Evolutionary conservation across 164 flowering plant species (phyloP).

Genomic region (Tinospora cordifolia): DNA sequence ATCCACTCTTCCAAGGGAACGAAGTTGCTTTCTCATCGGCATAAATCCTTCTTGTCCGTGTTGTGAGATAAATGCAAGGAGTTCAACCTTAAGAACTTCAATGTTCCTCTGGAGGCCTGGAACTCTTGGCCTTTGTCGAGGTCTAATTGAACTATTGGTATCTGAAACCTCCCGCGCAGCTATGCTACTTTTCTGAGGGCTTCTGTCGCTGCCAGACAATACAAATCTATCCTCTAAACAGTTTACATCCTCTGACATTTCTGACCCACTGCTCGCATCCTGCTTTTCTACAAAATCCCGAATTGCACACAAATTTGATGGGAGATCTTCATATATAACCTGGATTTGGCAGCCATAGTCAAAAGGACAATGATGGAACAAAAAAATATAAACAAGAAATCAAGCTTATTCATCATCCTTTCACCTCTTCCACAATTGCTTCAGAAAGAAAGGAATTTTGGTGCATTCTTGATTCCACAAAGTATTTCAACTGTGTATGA

Average conservation of each 20-base stretch:
- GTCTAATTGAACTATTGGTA: slow-evolving; percentile 16
- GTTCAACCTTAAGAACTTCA: slow-evolving; percentile 73
- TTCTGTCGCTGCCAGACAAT: slow-evolving; percentile 16
- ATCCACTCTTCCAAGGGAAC: slow-evolving; percentile 79
- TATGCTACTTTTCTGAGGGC: slow-evolving; percentile 6
- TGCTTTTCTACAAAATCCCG: slow-evolving; percentile 72
- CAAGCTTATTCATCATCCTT: background rate
- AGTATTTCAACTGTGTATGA: slow-evolving; percentile 76
- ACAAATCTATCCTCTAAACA: slow-evolving; percentile 19
- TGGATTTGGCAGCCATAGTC: slow-evolving; percentile 17
- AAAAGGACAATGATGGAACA: background rate
- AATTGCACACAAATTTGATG: slow-evolving; percentile 90
- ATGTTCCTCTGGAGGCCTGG: slow-evolving; percentile 86
- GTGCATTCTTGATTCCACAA: slow-evolving; percentile 87
- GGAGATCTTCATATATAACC: slow-evolving; percentile 97
- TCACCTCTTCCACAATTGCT: slow-evolving; percentile 96
- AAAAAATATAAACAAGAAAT: background rate
- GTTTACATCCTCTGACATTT: slow-evolving; percentile 12
- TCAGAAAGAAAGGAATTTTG: slow-evolving; percentile 79
- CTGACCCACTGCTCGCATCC: slow-evolving; percentile 25
- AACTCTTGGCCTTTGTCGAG: slow-evolving; percentile 53
- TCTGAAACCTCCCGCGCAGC: slow-evolving; percentile 16
- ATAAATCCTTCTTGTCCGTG: slow-evolving; percentile 92
- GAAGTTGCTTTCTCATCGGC: slow-evolving; percentile 97
- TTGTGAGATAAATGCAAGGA: slow-evolving; percentile 53